Percentiles rank a stretch among this genome's conserved stretches.
Evolutionary conservation across 345 rosid genomes (phyloP).

Genomic region (Pistacia integerrima): DNA sequence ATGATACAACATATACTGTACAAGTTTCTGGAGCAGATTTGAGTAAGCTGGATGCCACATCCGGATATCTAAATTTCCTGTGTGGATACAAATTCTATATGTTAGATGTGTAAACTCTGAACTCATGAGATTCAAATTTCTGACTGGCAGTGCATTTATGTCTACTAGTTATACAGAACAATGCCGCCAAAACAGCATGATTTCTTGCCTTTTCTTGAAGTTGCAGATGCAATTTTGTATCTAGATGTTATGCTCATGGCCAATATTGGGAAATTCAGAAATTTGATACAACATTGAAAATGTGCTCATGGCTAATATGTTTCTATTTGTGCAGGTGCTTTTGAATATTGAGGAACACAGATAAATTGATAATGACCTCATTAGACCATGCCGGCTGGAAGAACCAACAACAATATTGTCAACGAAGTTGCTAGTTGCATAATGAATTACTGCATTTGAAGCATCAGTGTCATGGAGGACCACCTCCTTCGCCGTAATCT

Average conservation of each 20-base stretch:
- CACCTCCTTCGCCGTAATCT: slow-evolving; percentile 61
- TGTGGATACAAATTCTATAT: slow-evolving; percentile 8
- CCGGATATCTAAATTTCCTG: slow-evolving; percentile 63
- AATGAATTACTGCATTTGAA: slow-evolving; percentile 55
- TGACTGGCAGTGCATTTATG: not conserved
- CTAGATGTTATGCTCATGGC: not conserved
- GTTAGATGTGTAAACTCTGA: not conserved
- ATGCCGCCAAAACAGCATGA: too few species aligned
- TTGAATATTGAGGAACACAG: not conserved
- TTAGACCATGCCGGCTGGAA: slow-evolving; percentile 40
- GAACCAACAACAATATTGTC: slow-evolving; percentile 62
- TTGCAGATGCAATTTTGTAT: not conserved
- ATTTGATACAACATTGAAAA: too few species aligned
- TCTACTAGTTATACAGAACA: too few species aligned
- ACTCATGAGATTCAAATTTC: not conserved
- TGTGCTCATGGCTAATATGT: too few species aligned
- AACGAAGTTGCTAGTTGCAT: slow-evolving; percentile 38
- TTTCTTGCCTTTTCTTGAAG: not conserved
- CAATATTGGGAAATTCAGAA: too few species aligned
- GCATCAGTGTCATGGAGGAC: slow-evolving; percentile 61
- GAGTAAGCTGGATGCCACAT: slow-evolving; percentile 49
- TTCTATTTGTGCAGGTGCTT: not conserved
- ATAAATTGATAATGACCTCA: slow-evolving; percentile 31
- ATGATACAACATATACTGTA: slow-evolving; percentile 51
- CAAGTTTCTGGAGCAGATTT: slow-evolving; percentile 61